These are phyloP conservation scores for Morella rubra DNA, from an alignment of 306 rosid species.

Conservation along the genomic window DNA sequence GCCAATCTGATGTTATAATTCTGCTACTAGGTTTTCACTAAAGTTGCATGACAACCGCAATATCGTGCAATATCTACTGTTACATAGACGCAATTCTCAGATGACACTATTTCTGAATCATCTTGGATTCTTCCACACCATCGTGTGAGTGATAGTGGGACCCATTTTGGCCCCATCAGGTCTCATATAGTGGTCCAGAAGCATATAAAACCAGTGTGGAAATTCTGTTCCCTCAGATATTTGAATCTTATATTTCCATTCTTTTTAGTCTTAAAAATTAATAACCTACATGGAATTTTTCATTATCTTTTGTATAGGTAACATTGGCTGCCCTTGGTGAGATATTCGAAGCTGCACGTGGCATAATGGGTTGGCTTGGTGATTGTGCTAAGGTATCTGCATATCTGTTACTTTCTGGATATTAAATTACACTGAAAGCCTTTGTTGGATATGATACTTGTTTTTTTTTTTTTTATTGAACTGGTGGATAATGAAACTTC, in stretches of 20 bases:
- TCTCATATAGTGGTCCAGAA: not conserved
- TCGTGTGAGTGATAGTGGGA: not conserved
- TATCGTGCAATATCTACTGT: not conserved
- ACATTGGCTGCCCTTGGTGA: conserved; percentile 92
- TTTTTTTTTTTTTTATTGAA: not conserved
- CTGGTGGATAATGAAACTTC: conserved; percentile 20
- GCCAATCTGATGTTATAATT: not conserved
- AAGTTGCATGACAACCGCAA: not conserved
- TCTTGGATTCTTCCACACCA: not conserved
- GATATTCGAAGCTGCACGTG: conserved; percentile 87
- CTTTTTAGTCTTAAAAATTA: not conserved
- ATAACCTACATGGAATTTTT: not conserved
- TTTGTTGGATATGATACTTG: conserved; percentile 12
- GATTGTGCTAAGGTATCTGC: conserved; percentile 78
- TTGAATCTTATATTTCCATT: not conserved
- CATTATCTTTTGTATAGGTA: conserved; percentile 46
- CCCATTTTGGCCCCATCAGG: not conserved
- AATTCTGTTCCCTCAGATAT: not conserved
- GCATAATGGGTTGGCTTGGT: conserved; percentile 84
- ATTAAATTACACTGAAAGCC: conserved; percentile 10
- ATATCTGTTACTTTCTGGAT: conserved; percentile 12
- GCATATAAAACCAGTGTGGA: not conserved
- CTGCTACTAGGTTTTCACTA: not conserved
- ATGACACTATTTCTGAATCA: not conserved
- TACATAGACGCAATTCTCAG: not conserved